Evolutionary conservation across 148 eudicot species (phyloP).

Genomic region (Silene uniflora): DNA sequence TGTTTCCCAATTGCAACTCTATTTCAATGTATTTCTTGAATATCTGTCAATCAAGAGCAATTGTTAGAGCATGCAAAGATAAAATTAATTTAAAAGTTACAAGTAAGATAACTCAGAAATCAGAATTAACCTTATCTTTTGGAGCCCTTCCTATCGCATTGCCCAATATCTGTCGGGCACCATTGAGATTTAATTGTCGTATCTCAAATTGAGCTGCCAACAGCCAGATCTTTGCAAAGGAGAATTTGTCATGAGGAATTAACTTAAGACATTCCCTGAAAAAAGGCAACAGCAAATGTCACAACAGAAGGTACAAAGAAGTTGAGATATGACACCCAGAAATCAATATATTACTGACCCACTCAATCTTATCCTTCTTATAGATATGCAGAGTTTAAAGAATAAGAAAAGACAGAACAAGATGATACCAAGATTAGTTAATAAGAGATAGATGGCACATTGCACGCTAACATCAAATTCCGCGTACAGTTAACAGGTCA

Average conservation of each 20-base stretch:
- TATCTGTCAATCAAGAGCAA: slow-evolving; percentile 37
- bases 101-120: not conserved
- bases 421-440: not conserved
- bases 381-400: not conserved
- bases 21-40: slow-evolving; percentile 94
- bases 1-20: slow-evolving; percentile 81
- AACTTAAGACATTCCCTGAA: slow-evolving; percentile 49
- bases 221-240: slow-evolving; percentile 93
- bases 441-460: not conserved
- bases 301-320: slow-evolving; percentile 4
- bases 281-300: slow-evolving; percentile 10
- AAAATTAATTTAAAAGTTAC: slow-evolving; percentile 3
- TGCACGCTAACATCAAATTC: not conserved
- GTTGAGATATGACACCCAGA: not conserved
- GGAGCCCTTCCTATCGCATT: slow-evolving; percentile 96
- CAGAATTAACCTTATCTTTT: slow-evolving; percentile 65
- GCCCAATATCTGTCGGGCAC: slow-evolving; percentile 74
- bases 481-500: not conserved
- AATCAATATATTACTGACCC: not conserved
- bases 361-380: not conserved
- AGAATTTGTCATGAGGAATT: slow-evolving; percentile 58
- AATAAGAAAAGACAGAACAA: not conserved
- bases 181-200: slow-evolving; percentile 68
- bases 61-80: slow-evolving; percentile 14
- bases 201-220: slow-evolving; percentile 92